Conservation (phyloP, 108 stramenopile genomes). For the Pseudonitzschia delicatissima region DNA sequence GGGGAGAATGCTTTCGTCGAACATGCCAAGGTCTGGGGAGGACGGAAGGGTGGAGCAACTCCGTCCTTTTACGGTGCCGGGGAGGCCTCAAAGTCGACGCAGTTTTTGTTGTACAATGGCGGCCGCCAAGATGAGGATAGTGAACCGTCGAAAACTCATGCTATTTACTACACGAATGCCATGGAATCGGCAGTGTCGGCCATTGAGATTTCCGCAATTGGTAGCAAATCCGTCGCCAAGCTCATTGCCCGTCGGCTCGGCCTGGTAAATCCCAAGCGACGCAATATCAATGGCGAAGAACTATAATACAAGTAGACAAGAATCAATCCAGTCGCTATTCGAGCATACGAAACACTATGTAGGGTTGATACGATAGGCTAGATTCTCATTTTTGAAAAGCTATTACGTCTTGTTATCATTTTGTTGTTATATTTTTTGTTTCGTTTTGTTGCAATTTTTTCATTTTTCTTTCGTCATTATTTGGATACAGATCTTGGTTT, state of each 20-base stretch:
- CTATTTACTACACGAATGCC: conserved; percentile 74
- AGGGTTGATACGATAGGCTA: too few relatives aligned
- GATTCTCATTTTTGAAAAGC: too few relatives aligned
- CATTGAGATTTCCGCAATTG: conserved; percentile 73
- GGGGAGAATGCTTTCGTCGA: conserved; percentile 45
- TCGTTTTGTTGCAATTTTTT: too few relatives aligned
- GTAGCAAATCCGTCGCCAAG: conserved; percentile 75
- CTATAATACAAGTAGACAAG: conserved; percentile 5
- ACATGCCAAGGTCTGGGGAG: conserved; percentile 55
- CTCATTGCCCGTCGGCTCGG: conserved; percentile 65
- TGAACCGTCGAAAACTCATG: conserved; percentile 31
- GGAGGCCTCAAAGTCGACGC: conserved; percentile 24
- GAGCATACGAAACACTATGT: too few relatives aligned
- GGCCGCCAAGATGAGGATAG: not conserved
- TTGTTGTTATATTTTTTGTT: too few relatives aligned
- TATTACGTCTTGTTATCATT: too few relatives aligned
- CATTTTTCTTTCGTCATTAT: too few relatives aligned
- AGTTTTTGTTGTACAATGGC: conserved; percentile 69
- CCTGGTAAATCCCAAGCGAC: not conserved
- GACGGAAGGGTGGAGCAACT: conserved; percentile 38
- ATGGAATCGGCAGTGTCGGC: conserved; percentile 68
- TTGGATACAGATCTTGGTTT: too few relatives aligned
- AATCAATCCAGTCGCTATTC: too few relatives aligned
- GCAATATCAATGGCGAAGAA: conserved; percentile 21
- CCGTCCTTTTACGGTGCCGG: conserved; percentile 37